Percentiles rank a stretch among this genome's conserved stretches.
These are phyloP conservation scores for Avena insularis DNA, from an alignment of 176 grass and related monocot species.

Conservation along the genomic window DNA sequence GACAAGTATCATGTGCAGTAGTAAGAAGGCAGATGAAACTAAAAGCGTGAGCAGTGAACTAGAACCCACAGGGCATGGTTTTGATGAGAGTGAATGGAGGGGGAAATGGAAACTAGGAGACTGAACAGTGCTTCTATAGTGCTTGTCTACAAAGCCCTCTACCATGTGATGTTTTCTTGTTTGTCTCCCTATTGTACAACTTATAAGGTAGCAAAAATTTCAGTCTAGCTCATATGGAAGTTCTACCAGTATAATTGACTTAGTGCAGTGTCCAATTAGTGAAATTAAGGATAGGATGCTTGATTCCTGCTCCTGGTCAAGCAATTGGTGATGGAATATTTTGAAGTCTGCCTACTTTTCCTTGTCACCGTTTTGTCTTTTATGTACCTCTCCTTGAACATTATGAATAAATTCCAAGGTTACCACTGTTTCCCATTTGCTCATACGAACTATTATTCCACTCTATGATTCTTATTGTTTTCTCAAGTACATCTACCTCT, in stretches of 20 bases:
- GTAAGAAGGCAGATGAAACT: slow-evolving; percentile 44
- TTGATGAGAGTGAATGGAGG: slow-evolving; percentile 40
- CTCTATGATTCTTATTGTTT: background rate
- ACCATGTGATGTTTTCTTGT: slow-evolving; percentile 26
- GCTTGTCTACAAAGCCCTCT: background rate
- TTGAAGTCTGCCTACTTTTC: background rate
- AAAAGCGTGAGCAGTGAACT: slow-evolving; percentile 2
- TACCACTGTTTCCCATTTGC: slow-evolving; percentile 3
- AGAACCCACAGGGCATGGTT: slow-evolving; percentile 20
- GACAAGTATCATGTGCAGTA: slow-evolving; percentile 57
- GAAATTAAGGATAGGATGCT: slow-evolving; percentile 8
- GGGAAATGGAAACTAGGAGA: slow-evolving; percentile 53
- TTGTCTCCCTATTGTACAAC: slow-evolving; percentile 26
- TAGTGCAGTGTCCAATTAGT: background rate
- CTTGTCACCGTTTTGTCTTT: background rate
- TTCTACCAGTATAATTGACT: background rate
- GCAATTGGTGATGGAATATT: slow-evolving; percentile 12
- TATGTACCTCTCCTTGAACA: background rate
- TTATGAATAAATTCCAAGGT: slow-evolving; percentile 13
- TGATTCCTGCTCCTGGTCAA: background rate
- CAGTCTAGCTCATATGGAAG: background rate
- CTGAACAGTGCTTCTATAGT: background rate
- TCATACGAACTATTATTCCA: slow-evolving; percentile 3
- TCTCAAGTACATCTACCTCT: background rate
- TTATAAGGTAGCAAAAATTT: slow-evolving; percentile 17